Base-by-base conservation (phyloP, 306 rosid species). In the Comarum palustre region DNA sequence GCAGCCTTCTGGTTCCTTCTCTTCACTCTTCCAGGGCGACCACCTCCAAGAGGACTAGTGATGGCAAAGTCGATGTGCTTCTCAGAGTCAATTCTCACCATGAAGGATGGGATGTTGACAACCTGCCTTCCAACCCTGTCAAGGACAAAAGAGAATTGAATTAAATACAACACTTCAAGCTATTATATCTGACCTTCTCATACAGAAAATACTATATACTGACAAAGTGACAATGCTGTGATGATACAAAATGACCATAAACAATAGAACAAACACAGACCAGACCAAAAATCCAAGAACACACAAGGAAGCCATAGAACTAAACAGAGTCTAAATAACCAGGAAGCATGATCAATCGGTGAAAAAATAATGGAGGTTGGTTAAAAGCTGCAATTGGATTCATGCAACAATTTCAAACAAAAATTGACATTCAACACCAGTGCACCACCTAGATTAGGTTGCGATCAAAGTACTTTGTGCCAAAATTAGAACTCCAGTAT, bases 1-100 rank as follows among this genome's bases (percentile, higher is more conserved):
- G 81, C 84, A 8, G 84, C 81, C 71, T 81, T 81, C 81, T 46
- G 69, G 81, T 81, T 81, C 78, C 66, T 81, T 76, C 84, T 51
- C 84, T 81, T 81, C 84, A 76, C 84, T 66, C 84, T 34, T 47
- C 71, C 81, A 1, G 81, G 81, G 76, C 81, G 81, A 9, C 81
- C 81, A 36, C 76, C 81, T 59, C 81, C 81, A 5, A 77, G 74
- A 29, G 81, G 81, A 50, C 81, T 77, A 0, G 81, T 77, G 8
- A 77, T 69, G 20, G 81, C 73, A 54, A 77, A 77, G 41, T 77
- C 81, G 8, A 77, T 77, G 57, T 71, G 81, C 81, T 77, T 77
- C 58, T 77, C 72, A 16, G 81, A 77, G 19, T 77, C 81, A 0
- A 71, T 75, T 24, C 81, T 61, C 42, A 77, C 81, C 81, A 77